A percentile compares a stretch with the other conserved stretches of the same genome.
Conservation (phyloP, 805 yeast species). For the Ogataea glucozyma region DNA sequence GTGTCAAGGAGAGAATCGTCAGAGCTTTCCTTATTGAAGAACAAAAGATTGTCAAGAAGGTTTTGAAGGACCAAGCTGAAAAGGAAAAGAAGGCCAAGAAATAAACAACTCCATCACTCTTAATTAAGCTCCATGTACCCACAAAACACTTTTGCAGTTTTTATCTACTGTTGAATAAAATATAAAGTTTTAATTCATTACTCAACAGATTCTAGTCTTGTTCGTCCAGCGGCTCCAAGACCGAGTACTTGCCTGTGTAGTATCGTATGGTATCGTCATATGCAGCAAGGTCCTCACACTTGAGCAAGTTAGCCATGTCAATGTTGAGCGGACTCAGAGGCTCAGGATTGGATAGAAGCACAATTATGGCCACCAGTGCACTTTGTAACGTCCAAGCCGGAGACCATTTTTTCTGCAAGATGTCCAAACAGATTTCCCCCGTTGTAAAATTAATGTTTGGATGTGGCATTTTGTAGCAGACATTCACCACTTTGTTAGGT, state of each 20-base stretch:
- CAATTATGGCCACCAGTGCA: slow-evolving; percentile 55
- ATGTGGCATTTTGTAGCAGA: slow-evolving; percentile 42
- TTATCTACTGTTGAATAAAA: slow-evolving; percentile 15
- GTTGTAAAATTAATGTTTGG: slow-evolving; percentile 51
- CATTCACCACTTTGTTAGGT: slow-evolving; percentile 1
- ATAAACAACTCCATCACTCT: slow-evolving; percentile 18
- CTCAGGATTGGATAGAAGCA: slow-evolving; percentile 63
- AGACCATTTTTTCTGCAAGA: slow-evolving; percentile 61
- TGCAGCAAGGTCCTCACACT: slow-evolving; percentile 47
- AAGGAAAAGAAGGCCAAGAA: slow-evolving; percentile 68
- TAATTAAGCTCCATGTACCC: slow-evolving; percentile 8
- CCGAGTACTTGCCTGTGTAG: slow-evolving; percentile 32
- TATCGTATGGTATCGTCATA: slow-evolving; percentile 44
- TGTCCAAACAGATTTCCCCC: slow-evolving; percentile 74
- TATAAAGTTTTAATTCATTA: slow-evolving; percentile 13
- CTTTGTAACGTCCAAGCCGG: slow-evolving; percentile 71
- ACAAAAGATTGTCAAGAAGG: slow-evolving; percentile 99
- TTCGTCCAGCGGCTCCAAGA: slow-evolving; percentile 16
- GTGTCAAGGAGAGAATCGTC: slow-evolving; percentile 98
- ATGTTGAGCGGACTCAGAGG: slow-evolving; percentile 72
- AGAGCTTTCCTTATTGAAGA: slow-evolving; percentile 99
- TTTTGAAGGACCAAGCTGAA: slow-evolving; percentile 93
- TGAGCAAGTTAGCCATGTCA: slow-evolving; percentile 62
- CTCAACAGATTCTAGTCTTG: no score
- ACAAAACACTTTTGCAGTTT: slow-evolving; percentile 9